Conservation (phyloP, 345 rosid genomes). For the Gossypium herbaceum region DNA sequence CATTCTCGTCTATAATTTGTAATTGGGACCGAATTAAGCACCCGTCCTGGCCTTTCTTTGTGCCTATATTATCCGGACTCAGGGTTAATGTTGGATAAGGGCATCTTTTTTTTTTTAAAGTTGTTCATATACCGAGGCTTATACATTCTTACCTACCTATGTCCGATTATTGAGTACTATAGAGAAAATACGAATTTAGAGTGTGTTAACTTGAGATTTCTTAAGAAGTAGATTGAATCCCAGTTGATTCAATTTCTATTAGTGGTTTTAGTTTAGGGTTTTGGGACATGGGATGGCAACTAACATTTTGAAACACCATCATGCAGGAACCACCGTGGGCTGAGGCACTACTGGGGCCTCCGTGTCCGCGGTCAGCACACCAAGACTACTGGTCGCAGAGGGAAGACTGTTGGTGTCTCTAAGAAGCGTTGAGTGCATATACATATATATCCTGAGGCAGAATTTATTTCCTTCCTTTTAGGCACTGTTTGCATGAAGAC, state of each 20-base stretch:
- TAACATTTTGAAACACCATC: background rate
- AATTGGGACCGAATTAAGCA: too few relatives aligned
- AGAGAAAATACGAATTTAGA: too few relatives aligned
- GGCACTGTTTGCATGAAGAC: background rate
- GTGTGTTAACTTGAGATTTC: too few relatives aligned
- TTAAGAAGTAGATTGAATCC: too few relatives aligned
- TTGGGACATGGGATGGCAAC: background rate
- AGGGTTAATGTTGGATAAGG: too few relatives aligned
- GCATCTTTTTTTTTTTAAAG: too few relatives aligned
- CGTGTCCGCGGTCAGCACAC: constrained; percentile 98
- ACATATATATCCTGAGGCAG: background rate
- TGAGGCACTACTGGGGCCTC: constrained; percentile 98
- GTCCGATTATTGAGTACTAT: too few relatives aligned
- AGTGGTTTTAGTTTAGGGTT: background rate
- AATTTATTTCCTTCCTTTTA: background rate
- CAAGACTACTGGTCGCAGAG: constrained; percentile 92
- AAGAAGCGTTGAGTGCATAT: constrained; percentile 44
- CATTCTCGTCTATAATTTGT: too few relatives aligned
- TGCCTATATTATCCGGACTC: too few relatives aligned
- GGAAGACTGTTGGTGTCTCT: constrained; percentile 74
- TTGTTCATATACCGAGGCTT: too few relatives aligned
- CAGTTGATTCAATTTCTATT: background rate
- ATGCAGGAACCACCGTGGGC: constrained; percentile 86
- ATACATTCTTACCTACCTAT: too few relatives aligned
- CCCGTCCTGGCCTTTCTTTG: too few relatives aligned